Evolutionary conservation across 306 rosid genomes (phyloP), one percentile per base, ranked within the genome.

Genomic region (Sindora glabra): DNA sequence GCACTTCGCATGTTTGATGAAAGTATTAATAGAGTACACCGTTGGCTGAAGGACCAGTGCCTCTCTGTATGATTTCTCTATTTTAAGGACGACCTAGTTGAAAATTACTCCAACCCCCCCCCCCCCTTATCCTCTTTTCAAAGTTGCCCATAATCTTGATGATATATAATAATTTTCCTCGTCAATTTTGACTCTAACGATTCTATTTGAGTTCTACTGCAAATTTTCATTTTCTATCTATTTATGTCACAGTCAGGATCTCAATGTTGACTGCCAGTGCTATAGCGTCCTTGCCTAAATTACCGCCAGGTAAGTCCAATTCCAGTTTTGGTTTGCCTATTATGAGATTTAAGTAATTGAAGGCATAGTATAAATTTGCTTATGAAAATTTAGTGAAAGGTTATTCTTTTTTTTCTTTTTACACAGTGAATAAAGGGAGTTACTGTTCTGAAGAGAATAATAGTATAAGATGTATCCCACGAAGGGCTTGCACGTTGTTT

Each of bases 301-400:
- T 73, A 40, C 73, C 83, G 32, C 76, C 76, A 58, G 83, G 83
- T 77, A 77, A 65, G n/a, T 42, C 23, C 3, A 29, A 11, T 8
- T 26, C 6, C 19, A 7, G 2, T 59, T 59, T 42, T 12, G 24
- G 37, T 57, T 56, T 1, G 12, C 24, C 24, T 25, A 3, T 10
- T 10, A 48, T 10, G 34, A 1, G 8, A n/a, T 12, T 19, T 37
- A 63, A 63, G 41, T 19, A 9, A 39, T 44, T 57, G 48, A 33
- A 16, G 5, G 2, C 30, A 29, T 72, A 10, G 11, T 57, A 67
- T 6, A 11, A 38, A 0, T 57, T 10, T 46, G 36, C 21, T 26
- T 46, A 47, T 42, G 9, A 56, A 58, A 48, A 38, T 34, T 12
- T 50, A 33, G 27, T 63, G n/a, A n/a, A n/a, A n/a, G n/a, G n/a